Conservation (phyloP, 140 eudicot species). For the Bidens hawaiensis region DNA sequence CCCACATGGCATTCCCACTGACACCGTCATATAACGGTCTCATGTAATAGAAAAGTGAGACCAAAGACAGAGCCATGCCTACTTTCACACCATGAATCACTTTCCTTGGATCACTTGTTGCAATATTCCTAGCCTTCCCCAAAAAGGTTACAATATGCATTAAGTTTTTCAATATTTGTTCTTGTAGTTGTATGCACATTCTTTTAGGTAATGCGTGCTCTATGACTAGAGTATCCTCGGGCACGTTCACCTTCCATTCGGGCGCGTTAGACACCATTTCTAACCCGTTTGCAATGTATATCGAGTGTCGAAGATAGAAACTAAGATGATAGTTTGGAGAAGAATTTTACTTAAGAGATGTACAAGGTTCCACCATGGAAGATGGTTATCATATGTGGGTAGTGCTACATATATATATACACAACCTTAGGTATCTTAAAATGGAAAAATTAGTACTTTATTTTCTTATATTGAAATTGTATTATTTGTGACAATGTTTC, state of each 20-base stretch:
- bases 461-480: background rate
- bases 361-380: slow-evolving; percentile 11
- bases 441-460: slow-evolving; percentile 1
- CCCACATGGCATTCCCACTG: slow-evolving; percentile 98
- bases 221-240: slow-evolving; percentile 20
- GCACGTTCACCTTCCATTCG: slow-evolving; percentile 67
- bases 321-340: background rate
- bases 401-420: slow-evolving; percentile 9
- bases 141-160: slow-evolving; percentile 36
- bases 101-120: slow-evolving; percentile 62
- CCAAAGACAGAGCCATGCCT: slow-evolving; percentile 71
- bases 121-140: slow-evolving; percentile 48
- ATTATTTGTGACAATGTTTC: background rate
- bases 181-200: slow-evolving; percentile 17
- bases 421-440: background rate
- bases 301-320: background rate
- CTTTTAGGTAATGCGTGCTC: slow-evolving; percentile 14
- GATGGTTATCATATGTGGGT: slow-evolving; percentile 15
- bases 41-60: slow-evolving; percentile 83
- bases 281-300: slow-evolving; percentile 26
- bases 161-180: slow-evolving; percentile 14
- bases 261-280: slow-evolving; percentile 24
- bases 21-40: slow-evolving; percentile 79
- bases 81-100: slow-evolving; percentile 75
- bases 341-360: background rate